phyloP scores from a whole-genome alignment of 2,329 filamentous ascomycete genomes.

The Claviceps arundinis region DNA sequence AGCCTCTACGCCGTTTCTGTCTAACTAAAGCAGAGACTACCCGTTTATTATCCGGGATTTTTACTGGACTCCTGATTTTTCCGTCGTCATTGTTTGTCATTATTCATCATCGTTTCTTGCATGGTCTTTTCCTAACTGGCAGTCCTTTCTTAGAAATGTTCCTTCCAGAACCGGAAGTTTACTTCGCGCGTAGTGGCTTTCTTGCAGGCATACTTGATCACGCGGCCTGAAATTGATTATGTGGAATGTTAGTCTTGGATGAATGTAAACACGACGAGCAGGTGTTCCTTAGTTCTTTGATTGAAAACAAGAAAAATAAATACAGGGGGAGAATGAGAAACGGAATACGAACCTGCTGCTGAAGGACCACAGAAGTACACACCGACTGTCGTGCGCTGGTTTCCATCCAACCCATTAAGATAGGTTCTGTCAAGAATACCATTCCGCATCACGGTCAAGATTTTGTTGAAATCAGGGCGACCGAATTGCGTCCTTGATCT shows the following conservation, averaged over 20 bases:
- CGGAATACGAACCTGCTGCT: constrained; percentile 34
- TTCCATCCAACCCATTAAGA: constrained; percentile 65
- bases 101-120: background rate
- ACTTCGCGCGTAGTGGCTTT: constrained; percentile 63
- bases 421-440: constrained; percentile 80
- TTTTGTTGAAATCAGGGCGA: constrained; percentile 70
- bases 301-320: background rate
- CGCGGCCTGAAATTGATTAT: constrained; percentile 43
- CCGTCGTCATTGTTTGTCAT: background rate
- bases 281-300: too few relatives aligned
- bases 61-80: too few relatives aligned
- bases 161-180: constrained; percentile 97
- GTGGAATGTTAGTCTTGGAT: too few relatives aligned
- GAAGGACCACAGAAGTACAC: constrained; percentile 97
- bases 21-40: too few relatives aligned
- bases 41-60: too few relatives aligned
- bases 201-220: constrained; percentile 74
- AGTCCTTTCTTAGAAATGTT: constrained; percentile 51
- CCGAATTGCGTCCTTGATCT: constrained; percentile 88
- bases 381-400: constrained; percentile 71
- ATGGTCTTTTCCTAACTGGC: background rate
- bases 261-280: too few relatives aligned
- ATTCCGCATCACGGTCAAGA: constrained; percentile 76
- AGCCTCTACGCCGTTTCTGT: too few relatives aligned
- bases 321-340: too few relatives aligned